Evolutionary conservation across 495 filamentous ascomycete species (phyloP), one percentile per base, ranked within the genome.

Genomic region (Talaromyces stipitatus): DNA sequence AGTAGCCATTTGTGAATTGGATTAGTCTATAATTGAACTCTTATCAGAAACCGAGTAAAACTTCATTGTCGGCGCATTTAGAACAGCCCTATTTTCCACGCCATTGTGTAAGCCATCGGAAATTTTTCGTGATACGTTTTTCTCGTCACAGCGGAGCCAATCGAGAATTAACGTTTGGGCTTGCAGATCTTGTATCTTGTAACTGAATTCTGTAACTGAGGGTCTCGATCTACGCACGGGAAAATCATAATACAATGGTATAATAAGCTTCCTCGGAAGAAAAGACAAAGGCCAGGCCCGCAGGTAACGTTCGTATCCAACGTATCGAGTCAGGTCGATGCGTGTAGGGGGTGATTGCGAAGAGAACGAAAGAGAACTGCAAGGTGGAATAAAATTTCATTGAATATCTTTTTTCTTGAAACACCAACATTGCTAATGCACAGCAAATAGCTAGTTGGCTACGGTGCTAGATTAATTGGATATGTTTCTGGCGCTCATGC

Each of bases 401-500:
- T 41, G 12, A 41, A 41, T n/a, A n/a, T n/a, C n/a, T n/a, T n/a
- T n/a, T 47, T 28, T 18, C 12, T 11, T 38, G 6, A 36, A 32
- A 20, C 16, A 26, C 20, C 20, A 33, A 38, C 29, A 38, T 33
- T 8, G 32, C 51, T 22, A 24, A 54, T 41, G 18, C 51, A 54
- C 9, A 12, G 30, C 28, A 18, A 24, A 5, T 16, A 29, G 16
- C 4, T 30, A 12, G 27, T 30, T 27, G 48, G 27, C 12, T 30
- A 16, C 16, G 26, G 12, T 16, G 23, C n/a, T 11, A 22, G 24
- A 24, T 51, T 30, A 18, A 54, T 32, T 54, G 51, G 51, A 38
- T 22, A 54, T 54, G 51, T 54, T 54, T 54, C 51, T 54, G 51
- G 45, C 14, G 12, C 45, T n/a, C 10, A 48, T 48, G 45, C 45